Conservation (phyloP, 2,329 filamentous ascomycete genomes). For the Beauveria asiatica region DNA sequence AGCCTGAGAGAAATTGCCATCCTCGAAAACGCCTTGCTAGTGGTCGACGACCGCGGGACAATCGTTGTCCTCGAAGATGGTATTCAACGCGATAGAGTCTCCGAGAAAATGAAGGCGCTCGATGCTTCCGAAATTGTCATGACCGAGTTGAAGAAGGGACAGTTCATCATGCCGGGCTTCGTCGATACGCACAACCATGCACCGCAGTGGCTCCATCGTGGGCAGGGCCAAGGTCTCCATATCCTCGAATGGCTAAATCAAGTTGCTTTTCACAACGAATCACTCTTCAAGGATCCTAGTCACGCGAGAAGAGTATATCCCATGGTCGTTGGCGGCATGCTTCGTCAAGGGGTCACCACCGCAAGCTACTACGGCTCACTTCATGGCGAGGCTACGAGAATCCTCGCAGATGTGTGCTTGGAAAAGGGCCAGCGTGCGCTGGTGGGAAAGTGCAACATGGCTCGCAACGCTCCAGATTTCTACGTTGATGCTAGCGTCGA, state of each 20-base stretch:
- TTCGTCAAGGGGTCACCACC: constrained; percentile 54
- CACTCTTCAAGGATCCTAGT: constrained; percentile 44
- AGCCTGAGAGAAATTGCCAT: constrained; percentile 26
- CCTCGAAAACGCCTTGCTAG: constrained; percentile 29
- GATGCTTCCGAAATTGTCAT: constrained; percentile 10
- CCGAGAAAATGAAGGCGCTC: constrained; percentile 10
- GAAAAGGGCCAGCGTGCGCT: constrained; percentile 48
- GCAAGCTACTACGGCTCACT: constrained; percentile 52
- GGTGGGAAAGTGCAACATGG: constrained; percentile 56
- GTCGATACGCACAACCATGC: constrained; percentile 64
- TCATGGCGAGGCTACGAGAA: constrained; percentile 47
- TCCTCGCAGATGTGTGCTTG: constrained; percentile 46
- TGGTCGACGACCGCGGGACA: constrained; percentile 18
- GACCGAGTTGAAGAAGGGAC: constrained; percentile 25
- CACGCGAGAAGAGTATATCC: constrained; percentile 46
- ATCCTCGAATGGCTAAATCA: constrained; percentile 55
- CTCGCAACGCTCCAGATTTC: constrained; percentile 45
- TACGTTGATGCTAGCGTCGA: constrained; percentile 38
- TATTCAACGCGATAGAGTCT: constrained; percentile 12
- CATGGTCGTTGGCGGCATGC: constrained; percentile 45
- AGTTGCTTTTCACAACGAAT: constrained; percentile 58
- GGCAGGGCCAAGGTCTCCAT: constrained; percentile 41
- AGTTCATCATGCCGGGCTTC: constrained; percentile 52
- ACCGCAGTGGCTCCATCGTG: constrained; percentile 44
- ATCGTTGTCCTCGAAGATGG: constrained; percentile 19